Percentiles rank a stretch among this genome's conserved stretches.
phyloP scores from a whole-genome alignment of 495 filamentous ascomycete genomes.

The Tuber brumale region DNA sequence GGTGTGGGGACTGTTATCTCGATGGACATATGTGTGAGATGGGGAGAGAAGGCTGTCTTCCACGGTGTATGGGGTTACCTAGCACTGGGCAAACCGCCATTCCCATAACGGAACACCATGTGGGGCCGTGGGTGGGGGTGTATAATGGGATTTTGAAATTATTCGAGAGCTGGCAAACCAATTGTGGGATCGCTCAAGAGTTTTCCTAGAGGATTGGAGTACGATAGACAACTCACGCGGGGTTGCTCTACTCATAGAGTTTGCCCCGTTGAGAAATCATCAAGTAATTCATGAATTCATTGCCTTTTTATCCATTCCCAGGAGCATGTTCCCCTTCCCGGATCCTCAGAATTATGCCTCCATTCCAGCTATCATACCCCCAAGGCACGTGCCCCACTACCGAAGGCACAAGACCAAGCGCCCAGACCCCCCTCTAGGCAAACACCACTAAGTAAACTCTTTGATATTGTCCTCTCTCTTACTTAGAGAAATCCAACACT shows the following conservation, averaged over 20 bases:
- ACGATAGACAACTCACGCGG: not conserved
- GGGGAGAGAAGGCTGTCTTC: not conserved
- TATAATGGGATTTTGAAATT: not conserved
- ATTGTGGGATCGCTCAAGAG: not conserved
- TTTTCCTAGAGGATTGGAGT: not conserved
- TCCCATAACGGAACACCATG: not conserved
- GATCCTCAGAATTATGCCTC: not conserved
- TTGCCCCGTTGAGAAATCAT: not conserved
- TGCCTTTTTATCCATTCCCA: not conserved
- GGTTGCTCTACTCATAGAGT: not conserved
- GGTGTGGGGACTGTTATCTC: not conserved
- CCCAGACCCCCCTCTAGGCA: not conserved
- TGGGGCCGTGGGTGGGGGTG: not conserved
- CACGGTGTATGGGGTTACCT: not conserved
- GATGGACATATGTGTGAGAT: not conserved
- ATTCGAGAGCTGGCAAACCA: not conserved
- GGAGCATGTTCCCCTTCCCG: not conserved
- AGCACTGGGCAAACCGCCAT: not conserved
- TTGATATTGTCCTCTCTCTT: not conserved
- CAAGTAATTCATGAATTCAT: not conserved
- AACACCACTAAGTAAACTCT: not conserved
- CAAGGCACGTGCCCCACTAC: not conserved
- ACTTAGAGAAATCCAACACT: not conserved
- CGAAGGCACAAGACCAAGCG: not conserved
- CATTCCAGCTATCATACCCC: not conserved